Base-by-base conservation (phyloP, 371 early-diverging fungal genomes). In the Pancytospora epiphaga region DNA sequence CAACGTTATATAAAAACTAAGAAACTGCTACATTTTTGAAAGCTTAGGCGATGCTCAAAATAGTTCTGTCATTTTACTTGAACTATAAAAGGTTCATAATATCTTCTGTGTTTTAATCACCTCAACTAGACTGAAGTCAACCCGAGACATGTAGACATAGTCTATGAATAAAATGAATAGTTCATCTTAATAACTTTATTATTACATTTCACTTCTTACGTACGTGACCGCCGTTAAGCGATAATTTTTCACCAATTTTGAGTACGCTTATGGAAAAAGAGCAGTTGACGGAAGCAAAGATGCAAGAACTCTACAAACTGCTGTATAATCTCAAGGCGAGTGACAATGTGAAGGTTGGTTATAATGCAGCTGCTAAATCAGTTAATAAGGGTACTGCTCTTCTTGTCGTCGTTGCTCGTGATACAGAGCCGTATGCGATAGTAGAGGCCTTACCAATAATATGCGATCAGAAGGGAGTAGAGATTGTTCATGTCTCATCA, bases 391-490 rank as follows among this genome's bases (percentile, higher is more conserved):
- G 95, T 84, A 93, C 91, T 74, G 87, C 94, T 69, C 92, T 95
- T 84, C 92, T 96, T 82, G 91, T 96, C 76, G 86, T 98, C 76
- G 87, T 98, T 88, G 90, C 96, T 71, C 94, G 92, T 74, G 95
- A 96, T 84, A 87, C 92, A 65, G 90, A 90, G 83, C 97, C 97
- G 37, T 85, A 94, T 62, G 95, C 94, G 80, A 93, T 98, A 77
- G 85, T 94, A 61, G 86, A 93, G 58, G 92, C 95, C 84, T 82
- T 96, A 65, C 94, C 95, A 50, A 86, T 94, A 19, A 85, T 95
- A 70, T 95, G 97, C 85, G 96, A 95, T 85, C 96, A 95, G 84
- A 95, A 98, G 84, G 92, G 93, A 85, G 93, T 94, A 62, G 92
- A 93, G 43, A 94, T 92, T 82, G 91, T 94, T 62, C 93, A 93